Percentiles rank a stretch among this genome's conserved stretches.
phyloP scores from a whole-genome alignment of 2,329 filamentous ascomycete genomes.

The Chalaropsis thielavioides region DNA sequence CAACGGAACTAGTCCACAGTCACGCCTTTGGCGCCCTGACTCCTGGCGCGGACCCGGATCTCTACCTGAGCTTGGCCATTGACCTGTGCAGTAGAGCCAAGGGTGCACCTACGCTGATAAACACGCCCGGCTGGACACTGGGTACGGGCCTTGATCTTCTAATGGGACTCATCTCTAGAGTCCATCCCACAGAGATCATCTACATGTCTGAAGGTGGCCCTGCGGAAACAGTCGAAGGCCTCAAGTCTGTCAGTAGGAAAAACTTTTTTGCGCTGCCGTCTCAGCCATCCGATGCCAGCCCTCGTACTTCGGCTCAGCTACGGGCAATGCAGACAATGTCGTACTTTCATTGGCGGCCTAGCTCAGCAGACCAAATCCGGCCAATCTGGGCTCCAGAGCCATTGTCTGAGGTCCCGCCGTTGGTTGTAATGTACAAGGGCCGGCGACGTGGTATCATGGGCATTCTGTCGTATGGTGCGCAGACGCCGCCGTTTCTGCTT shows the following conservation, averaged over 20 bases:
- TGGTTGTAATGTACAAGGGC: slow-evolving; percentile 46
- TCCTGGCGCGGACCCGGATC: slow-evolving; percentile 49
- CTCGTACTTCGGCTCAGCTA: slow-evolving; percentile 49
- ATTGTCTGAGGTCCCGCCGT: slow-evolving; percentile 43
- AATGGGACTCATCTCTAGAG: slow-evolving; percentile 37
- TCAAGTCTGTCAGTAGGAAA: slow-evolving; percentile 32
- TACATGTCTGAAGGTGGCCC: slow-evolving; percentile 55
- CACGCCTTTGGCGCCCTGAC: slow-evolving; percentile 53
- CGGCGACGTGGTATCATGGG: slow-evolving; percentile 42
- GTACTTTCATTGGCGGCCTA: slow-evolving; percentile 47
- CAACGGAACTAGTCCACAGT: slow-evolving; percentile 36
- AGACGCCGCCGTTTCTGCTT: slow-evolving; percentile 43
- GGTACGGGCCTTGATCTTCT: slow-evolving; percentile 55
- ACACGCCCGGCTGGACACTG: slow-evolving; percentile 61
- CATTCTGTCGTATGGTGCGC: slow-evolving; percentile 53
- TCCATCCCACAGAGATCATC: slow-evolving; percentile 47
- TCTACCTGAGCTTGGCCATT: slow-evolving; percentile 49
- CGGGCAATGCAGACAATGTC: slow-evolving; percentile 65
- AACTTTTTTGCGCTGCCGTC: slow-evolving; percentile 42
- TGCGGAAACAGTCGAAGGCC: slow-evolving; percentile 38
- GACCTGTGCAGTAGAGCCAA: slow-evolving; percentile 49
- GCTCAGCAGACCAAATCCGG: neutral
- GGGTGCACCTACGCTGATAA: slow-evolving; percentile 48
- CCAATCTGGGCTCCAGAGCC: slow-evolving; percentile 39
- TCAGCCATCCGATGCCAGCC: slow-evolving; percentile 38